A percentile compares a stretch with the other conserved stretches of the same genome.
phyloP scores from a whole-genome alignment of 2,329 filamentous ascomycete species.

The Metarhizium rileyi region DNA sequence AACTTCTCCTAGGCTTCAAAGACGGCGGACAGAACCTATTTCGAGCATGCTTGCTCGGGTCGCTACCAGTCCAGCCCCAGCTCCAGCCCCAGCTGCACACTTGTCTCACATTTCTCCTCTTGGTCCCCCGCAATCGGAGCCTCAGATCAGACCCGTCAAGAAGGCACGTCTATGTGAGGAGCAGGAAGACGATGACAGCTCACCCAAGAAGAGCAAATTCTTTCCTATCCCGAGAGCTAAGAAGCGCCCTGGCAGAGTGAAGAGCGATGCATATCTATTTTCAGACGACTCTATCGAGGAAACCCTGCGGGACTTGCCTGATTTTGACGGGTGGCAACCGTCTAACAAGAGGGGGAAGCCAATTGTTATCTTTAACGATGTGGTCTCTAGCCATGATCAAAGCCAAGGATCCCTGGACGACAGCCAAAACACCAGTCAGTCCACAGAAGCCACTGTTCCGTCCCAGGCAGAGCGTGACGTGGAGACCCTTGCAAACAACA shows the following conservation, averaged over 20 bases:
- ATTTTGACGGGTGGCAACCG: constrained; percentile 39
- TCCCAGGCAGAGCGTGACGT: not conserved
- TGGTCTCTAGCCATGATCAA: constrained; percentile 13
- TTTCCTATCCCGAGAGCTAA: constrained; percentile 29
- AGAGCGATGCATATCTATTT: constrained; percentile 34
- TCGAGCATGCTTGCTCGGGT: constrained; percentile 30
- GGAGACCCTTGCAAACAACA: not conserved
- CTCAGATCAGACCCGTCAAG: constrained; percentile 38
- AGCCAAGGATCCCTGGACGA: constrained; percentile 5
- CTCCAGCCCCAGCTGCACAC: constrained; percentile 8
- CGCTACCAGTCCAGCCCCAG: constrained; percentile 12
- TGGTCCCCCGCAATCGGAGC: constrained; percentile 12
- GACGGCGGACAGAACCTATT: constrained; percentile 44
- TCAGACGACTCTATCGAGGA: constrained; percentile 51
- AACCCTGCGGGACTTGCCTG: constrained; percentile 39
- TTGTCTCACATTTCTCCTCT: constrained; percentile 7
- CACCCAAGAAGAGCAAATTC: constrained; percentile 42
- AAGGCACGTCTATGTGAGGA: constrained; percentile 47
- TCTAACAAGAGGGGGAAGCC: constrained; percentile 24
- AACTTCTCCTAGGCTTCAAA: constrained; percentile 30
- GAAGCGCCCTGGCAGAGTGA: constrained; percentile 18
- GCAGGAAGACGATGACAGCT: constrained; percentile 20
- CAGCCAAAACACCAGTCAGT: constrained; percentile 1
- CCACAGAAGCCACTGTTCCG: not conserved
- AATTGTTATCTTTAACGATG: constrained; percentile 37